Evolutionary conservation across 441 rosid genomes (phyloP).

Genomic region (Syzygium malaccense): DNA sequence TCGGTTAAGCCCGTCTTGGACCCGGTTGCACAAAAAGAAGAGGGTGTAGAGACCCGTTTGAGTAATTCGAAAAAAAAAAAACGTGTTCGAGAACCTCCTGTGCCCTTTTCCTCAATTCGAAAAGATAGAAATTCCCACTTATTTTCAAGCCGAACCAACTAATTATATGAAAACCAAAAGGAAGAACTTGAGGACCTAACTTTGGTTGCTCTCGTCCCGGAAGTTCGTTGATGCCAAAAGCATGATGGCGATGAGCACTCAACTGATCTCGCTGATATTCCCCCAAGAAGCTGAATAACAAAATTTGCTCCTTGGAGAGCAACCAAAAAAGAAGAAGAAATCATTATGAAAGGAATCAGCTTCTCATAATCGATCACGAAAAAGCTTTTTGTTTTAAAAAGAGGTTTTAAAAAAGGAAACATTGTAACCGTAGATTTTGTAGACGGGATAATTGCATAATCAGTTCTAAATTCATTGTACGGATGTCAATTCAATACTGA

Average conservation of each 20-base stretch:
- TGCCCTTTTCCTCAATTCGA: not conserved
- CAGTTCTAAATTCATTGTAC: not conserved
- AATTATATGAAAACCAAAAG: not conserved
- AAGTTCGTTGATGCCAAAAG: not conserved
- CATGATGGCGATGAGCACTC: not conserved
- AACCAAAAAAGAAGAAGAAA: not conserved
- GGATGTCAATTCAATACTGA: not conserved
- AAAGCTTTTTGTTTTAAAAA: no score
- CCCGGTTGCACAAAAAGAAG: accelerated
- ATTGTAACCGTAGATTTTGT: not conserved
- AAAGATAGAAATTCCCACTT: not conserved
- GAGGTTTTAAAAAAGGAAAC: not conserved
- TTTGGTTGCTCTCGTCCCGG: not conserved
- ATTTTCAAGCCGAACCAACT: not conserved
- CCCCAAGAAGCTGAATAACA: not conserved
- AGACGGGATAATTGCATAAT: not conserved
- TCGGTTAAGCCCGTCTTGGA: not conserved
- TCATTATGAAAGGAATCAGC: not conserved
- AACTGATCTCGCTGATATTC: not conserved
- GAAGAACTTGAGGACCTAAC: not conserved
- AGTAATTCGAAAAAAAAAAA: not conserved
- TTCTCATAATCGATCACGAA: not conserved
- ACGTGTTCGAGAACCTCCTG: not conserved
- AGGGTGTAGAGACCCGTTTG: not conserved
- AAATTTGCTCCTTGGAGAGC: not conserved